These are phyloP conservation scores for Polyporus arcularius DNA, from an alignment of 768 basidiomycete genomes.

Conservation along the genomic window DNA sequence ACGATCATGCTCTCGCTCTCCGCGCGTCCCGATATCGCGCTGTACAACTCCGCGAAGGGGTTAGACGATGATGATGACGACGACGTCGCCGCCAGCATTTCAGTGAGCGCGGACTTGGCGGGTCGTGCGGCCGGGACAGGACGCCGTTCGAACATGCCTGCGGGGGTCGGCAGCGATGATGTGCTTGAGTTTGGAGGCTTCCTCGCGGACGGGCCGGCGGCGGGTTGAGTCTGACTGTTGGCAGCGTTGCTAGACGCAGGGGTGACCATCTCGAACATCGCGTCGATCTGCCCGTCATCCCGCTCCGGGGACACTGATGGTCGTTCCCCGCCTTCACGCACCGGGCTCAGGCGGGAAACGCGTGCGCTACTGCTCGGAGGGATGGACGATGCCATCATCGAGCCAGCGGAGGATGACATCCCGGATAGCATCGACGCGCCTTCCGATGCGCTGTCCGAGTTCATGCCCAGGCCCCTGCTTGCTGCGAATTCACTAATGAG, in stretches of 20 bases:
- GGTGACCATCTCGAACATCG: constrained; percentile 58
- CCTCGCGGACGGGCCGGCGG: constrained; percentile 22
- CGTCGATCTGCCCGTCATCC: constrained; percentile 34
- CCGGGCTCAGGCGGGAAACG: constrained; percentile 29
- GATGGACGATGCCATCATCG: constrained; percentile 51
- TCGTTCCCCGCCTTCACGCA: constrained; percentile 45
- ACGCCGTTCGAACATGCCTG: constrained; percentile 50
- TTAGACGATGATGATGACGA: constrained; percentile 62
- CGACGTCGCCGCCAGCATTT: constrained; percentile 70
- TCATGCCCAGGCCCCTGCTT: constrained; percentile 39
- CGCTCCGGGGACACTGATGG: constrained; percentile 28
- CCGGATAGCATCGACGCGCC: constrained; percentile 59
- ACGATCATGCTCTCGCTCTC: constrained; percentile 61
- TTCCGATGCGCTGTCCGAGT: constrained; percentile 67
- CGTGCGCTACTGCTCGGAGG: constrained; percentile 42
- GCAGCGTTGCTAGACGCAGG: constrained; percentile 29
- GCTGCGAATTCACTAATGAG: constrained; percentile 65
- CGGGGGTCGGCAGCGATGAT: constrained; percentile 2
- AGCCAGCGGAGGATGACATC: constrained; percentile 56
- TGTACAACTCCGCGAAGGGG: constrained; percentile 87
- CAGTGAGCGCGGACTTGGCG: constrained; percentile 65
- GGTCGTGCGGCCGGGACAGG: constrained; percentile 46
- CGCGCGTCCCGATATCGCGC: constrained; percentile 78
- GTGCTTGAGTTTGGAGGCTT: constrained; percentile 2
- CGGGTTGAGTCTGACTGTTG: constrained; percentile 12